These are phyloP conservation scores for Erythrobasidium hasegawianum DNA, from an alignment of 1,284 basidiomycete species.

Conservation along the genomic window DNA sequence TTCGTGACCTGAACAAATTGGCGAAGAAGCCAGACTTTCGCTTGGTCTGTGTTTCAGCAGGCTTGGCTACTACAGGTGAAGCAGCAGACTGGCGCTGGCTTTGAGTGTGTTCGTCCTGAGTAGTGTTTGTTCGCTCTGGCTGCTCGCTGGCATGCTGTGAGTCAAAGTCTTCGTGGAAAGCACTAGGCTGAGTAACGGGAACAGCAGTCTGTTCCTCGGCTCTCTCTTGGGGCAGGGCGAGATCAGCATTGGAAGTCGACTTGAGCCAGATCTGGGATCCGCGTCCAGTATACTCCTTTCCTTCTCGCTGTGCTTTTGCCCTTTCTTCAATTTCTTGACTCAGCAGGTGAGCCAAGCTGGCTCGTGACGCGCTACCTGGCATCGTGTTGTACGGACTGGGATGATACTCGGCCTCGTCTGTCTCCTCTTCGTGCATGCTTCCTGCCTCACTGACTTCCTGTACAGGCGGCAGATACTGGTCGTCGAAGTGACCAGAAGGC, in stretches of 20 bases:
- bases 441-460: slow-evolving; percentile 1
- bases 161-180: background rate
- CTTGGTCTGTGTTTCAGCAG: background rate
- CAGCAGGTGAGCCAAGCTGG: background rate
- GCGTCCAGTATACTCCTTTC: background rate
- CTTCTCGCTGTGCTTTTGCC: background rate
- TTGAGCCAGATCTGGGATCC: background rate
- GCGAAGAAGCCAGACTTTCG: slow-evolving; percentile 22
- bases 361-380: background rate
- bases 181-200: background rate
- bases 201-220: background rate
- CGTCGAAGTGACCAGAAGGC: slow-evolving; percentile 3
- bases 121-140: background rate
- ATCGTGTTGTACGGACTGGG: background rate
- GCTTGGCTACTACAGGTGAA: background rate
- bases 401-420: background rate
- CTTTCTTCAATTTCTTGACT: background rate
- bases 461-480: slow-evolving; percentile 1
- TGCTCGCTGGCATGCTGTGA: background rate
- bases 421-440: slow-evolving; percentile 2
- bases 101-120: background rate
- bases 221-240: background rate
- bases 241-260: background rate
- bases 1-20: slow-evolving; percentile 15
- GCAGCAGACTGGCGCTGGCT: background rate